phyloP scores from a whole-genome alignment of 1,284 basidiomycete genomes.

The Sporisorium graminicola region DNA sequence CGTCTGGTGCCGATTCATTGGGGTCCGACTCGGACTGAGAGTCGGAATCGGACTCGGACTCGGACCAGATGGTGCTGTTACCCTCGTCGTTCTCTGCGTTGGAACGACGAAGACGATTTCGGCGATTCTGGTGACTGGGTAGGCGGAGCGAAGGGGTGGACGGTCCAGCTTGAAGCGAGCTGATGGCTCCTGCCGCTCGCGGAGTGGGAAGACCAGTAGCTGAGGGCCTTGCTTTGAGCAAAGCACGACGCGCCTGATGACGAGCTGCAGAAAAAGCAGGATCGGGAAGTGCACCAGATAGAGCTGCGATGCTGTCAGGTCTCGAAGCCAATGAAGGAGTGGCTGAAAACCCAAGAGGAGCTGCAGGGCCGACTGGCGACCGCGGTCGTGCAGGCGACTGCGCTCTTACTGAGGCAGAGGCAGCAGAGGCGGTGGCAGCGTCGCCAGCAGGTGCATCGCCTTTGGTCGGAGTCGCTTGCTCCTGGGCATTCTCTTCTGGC shows the following conservation, averaged over 20 bases:
- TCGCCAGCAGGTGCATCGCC: not conserved
- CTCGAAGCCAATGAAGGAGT: conserved; percentile 22
- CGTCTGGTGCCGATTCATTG: conserved; percentile 31
- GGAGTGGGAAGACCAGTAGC: conserved; percentile 22
- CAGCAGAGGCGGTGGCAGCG: not conserved
- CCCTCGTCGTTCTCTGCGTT: conserved; percentile 33
- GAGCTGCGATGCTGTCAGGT: not conserved
- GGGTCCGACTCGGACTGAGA: conserved; percentile 18
- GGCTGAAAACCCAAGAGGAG: not conserved
- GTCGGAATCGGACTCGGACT: conserved; percentile 33
- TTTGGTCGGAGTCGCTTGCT: conserved; percentile 2
- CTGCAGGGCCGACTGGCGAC: not conserved
- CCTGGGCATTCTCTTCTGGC: conserved; percentile 28
- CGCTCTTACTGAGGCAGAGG: not conserved
- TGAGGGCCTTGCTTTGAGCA: conserved; percentile 26
- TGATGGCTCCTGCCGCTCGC: not conserved
- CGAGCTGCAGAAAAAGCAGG: conserved; percentile 47
- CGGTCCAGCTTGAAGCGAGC: conserved; percentile 29
- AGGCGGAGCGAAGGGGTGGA: conserved; percentile 44
- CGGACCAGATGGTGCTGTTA: conserved; percentile 48
- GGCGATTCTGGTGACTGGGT: conserved; percentile 38
- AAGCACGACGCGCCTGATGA: conserved; percentile 43
- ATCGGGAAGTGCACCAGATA: conserved; percentile 20
- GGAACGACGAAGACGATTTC: conserved; percentile 9
- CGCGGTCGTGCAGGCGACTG: not conserved